These are phyloP conservation scores for Leccinum longicurvipes DNA, from an alignment of 768 basidiomycete genomes.

Conservation along the genomic window DNA sequence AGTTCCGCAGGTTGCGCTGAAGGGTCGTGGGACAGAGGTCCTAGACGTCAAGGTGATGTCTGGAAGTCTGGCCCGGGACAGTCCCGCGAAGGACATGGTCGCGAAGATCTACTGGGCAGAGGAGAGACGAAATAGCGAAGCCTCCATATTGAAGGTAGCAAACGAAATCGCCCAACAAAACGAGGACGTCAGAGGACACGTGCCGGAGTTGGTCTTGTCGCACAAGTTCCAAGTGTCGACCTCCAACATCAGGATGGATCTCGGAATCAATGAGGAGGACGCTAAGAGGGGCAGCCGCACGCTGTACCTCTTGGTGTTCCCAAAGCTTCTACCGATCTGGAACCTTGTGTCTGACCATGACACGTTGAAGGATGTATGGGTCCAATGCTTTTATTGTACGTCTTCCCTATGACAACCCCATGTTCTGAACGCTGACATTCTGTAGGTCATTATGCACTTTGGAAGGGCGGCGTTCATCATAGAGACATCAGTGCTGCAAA, in stretches of 20 bases:
- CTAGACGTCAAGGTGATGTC: background rate
- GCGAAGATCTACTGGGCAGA: background rate
- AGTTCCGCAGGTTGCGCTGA: background rate
- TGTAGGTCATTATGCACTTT: constrained; percentile 10
- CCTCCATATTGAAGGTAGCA: background rate
- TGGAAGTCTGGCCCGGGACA: background rate
- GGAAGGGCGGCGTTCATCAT: constrained; percentile 5
- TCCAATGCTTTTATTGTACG: background rate
- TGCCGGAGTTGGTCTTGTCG: background rate
- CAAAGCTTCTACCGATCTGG: background rate
- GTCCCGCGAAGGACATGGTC: background rate
- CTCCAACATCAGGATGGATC: background rate
- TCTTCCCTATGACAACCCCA: background rate
- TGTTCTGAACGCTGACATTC: background rate
- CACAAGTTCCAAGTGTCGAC: background rate
- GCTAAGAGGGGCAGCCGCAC: background rate
- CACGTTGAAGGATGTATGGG: background rate
- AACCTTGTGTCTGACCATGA: background rate
- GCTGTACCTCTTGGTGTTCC: background rate
- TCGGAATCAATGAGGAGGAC: background rate
- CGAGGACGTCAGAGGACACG: background rate
- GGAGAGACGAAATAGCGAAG: background rate
- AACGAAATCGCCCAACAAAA: background rate
- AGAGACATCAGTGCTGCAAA: constrained; percentile 13
- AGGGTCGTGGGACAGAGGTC: background rate